These are phyloP conservation scores for Agrocybe pediades DNA, from an alignment of 768 basidiomycete species.

Conservation along the genomic window DNA sequence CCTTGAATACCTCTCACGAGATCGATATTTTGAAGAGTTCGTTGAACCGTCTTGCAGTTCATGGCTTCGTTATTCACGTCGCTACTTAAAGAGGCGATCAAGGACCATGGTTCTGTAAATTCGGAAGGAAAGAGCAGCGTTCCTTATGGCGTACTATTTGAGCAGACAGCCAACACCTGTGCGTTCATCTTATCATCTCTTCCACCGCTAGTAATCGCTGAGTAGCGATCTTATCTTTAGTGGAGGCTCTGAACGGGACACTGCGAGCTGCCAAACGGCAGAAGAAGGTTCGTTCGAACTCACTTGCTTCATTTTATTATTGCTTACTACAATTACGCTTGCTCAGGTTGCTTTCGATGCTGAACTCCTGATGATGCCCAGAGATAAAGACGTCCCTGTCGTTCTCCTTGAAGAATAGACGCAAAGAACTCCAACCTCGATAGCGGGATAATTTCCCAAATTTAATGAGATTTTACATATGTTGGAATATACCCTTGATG, in stretches of 20 bases:
- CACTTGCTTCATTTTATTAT: no score
- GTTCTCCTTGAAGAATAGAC: conserved; percentile 32
- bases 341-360: conserved; percentile 48
- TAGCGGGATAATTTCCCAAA: no score
- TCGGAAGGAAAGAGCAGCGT: conserved; percentile 38
- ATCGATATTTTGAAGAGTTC: conserved; percentile 37
- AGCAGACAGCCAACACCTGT: conserved; percentile 50
- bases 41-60: conserved; percentile 1
- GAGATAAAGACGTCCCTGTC: conserved; percentile 48
- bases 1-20: conserved; percentile 35
- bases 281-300: conserved; percentile 37
- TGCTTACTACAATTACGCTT: no score
- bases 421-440: no score
- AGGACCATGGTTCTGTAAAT: conserved; percentile 40
- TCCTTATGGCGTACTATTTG: conserved; percentile 45
- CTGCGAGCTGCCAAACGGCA: conserved; percentile 46
- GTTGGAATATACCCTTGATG: no score
- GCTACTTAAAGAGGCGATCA: conserved; percentile 38
- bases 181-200: conserved; percentile 11
- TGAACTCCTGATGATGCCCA: conserved; percentile 53
- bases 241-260: conserved; percentile 52
- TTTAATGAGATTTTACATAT: no score
- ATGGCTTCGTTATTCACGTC: neutral
- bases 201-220: neutral
- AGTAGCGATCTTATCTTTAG: conserved; percentile 23